These are phyloP conservation scores for Daucus carota DNA, from an alignment of 129 eudicot species.

Conservation along the genomic window DNA sequence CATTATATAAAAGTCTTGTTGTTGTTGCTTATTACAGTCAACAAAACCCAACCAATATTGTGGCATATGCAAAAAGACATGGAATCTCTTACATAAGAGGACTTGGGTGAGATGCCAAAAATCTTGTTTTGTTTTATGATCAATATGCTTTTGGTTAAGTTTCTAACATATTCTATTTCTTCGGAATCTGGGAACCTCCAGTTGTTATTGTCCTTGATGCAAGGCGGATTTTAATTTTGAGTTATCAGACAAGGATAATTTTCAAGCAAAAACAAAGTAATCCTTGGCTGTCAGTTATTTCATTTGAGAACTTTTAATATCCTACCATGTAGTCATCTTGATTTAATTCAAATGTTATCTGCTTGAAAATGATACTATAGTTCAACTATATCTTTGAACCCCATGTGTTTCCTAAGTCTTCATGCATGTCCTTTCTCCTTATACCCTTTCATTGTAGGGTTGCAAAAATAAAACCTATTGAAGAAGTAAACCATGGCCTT, in stretches of 20 bases:
- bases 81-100: conserved; percentile 61
- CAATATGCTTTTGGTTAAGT: conserved; percentile 4
- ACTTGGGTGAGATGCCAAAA: conserved; percentile 53
- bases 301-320: not conserved
- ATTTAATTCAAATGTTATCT: not conserved
- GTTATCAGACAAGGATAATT: conserved; percentile 68
- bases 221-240: conserved; percentile 73
- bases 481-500: too few species aligned
- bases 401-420: not conserved
- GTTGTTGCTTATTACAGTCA: conserved; percentile 33
- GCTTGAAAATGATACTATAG: not conserved
- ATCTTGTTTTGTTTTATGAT: not conserved
- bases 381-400: not conserved
- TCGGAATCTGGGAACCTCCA: conserved; percentile 59
- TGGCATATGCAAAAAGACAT: conserved; percentile 82
- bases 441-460: conserved; percentile 31
- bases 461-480: too few species aligned
- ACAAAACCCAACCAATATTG: conserved; percentile 60
- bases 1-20: not conserved
- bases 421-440: not conserved
- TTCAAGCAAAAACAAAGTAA: conserved; percentile 49
- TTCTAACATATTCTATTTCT: conserved; percentile 5
- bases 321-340: not conserved
- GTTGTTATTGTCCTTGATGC: conserved; percentile 85
- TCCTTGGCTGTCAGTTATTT: conserved; percentile 14